phyloP scores from a whole-genome alignment of 2,329 filamentous ascomycete genomes.

The Ceratocystis alfenasii region DNA sequence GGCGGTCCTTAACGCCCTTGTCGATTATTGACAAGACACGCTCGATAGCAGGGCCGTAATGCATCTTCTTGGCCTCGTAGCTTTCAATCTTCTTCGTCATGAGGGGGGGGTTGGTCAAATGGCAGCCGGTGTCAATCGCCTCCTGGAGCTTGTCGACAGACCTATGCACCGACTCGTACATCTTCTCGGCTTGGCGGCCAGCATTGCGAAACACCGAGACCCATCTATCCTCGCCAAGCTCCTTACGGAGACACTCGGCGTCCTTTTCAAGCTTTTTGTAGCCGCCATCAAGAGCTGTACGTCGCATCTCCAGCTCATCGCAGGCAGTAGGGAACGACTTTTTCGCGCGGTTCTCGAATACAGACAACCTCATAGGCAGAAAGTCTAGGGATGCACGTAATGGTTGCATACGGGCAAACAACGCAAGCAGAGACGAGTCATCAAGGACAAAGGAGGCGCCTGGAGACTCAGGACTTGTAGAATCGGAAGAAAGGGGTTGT shows the following conservation, averaged over 20 bases:
- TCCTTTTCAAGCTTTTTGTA: conserved; percentile 85
- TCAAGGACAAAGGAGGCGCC: conserved; percentile 53
- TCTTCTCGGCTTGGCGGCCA: conserved; percentile 82
- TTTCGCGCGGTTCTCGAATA: conserved; percentile 69
- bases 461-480: conserved; percentile 49
- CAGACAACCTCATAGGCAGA: conserved; percentile 81
- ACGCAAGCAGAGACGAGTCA: conserved; percentile 73
- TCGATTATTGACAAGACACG: conserved; percentile 86
- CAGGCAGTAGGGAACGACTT: conserved; percentile 79
- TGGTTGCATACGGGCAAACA: conserved; percentile 94
- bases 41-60: conserved; percentile 88
- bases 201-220: conserved; percentile 90
- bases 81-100: conserved; percentile 78
- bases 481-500: conserved; percentile 45
- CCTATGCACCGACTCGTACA: conserved; percentile 89
- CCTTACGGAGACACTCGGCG: conserved; percentile 75
- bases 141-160: conserved; percentile 75
- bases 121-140: conserved; percentile 60
- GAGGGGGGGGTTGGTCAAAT: conserved; percentile 56
- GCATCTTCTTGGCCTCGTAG: conserved; percentile 87
- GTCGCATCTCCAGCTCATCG: conserved; percentile 69
- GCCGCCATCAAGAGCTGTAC: conserved; percentile 62
- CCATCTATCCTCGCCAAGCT: conserved; percentile 92
- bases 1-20: conserved; percentile 84
- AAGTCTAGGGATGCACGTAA: conserved; percentile 88